A percentile compares a stretch with the other conserved stretches of the same genome.
phyloP scores from a whole-genome alignment of 192 early-diverging fungal genomes.

The Spizellomyces punctatus region DNA sequence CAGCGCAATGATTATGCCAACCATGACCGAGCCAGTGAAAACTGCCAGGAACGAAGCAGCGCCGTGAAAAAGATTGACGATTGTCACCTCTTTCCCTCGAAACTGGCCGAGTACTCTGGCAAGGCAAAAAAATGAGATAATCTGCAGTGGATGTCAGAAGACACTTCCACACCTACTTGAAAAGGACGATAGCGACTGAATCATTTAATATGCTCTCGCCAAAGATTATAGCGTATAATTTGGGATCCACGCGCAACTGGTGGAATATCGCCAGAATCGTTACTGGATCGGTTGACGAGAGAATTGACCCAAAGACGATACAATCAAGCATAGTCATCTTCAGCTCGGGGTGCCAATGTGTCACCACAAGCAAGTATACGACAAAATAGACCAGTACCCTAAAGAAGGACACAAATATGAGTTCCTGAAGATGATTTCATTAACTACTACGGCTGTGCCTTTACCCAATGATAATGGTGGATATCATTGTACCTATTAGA shows the following conservation, averaged over 20 bases:
- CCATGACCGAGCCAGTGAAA: constrained; percentile 79
- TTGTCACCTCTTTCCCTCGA: constrained; percentile 66
- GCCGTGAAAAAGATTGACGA: constrained; percentile 34
- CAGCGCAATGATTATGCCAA: constrained; percentile 80
- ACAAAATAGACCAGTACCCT: constrained; percentile 69
- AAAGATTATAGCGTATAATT: constrained; percentile 94
- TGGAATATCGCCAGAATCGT: constrained; percentile 95
- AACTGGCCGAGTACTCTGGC: constrained; percentile 74
- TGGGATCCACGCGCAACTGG: constrained; percentile 90
- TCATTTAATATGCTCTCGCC: constrained; percentile 96
- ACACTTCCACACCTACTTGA: constrained; percentile 47
- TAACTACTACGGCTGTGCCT: not conserved
- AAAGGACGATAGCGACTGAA: constrained; percentile 97
- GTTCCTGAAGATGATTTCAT: constrained; percentile 16
- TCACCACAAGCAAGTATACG: constrained; percentile 29
- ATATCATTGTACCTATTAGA: constrained; percentile 89
- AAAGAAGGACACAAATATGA: not conserved
- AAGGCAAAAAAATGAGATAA: not conserved
- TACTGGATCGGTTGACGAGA: constrained; percentile 97
- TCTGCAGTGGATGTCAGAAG: not conserved
- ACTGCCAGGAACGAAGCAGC: constrained; percentile 77
- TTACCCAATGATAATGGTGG: constrained; percentile 84
- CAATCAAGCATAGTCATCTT: constrained; percentile 82
- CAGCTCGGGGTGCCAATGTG: constrained; percentile 55
- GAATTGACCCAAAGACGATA: constrained; percentile 91